Percentiles rank a stretch among this genome's conserved stretches.
Conservation (phyloP, 805 yeast genomes). For the Diddensiella transvaalensis region DNA sequence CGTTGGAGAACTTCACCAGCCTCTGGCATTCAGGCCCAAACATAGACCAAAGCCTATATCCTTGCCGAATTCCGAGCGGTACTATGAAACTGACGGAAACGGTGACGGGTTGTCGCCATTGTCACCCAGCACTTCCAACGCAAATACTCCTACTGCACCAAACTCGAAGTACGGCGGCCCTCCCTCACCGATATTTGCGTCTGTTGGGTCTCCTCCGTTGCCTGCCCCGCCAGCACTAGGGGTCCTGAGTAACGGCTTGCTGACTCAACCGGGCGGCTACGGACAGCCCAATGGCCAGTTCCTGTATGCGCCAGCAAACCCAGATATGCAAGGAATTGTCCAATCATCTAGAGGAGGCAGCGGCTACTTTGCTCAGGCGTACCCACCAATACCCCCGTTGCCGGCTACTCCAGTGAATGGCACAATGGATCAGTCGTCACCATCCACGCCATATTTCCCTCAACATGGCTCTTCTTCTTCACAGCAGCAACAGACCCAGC, state of each 20-base stretch:
- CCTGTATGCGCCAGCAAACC: neutral
- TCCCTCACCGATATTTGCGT: conserved; percentile 18
- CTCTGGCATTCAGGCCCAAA: conserved; percentile 8
- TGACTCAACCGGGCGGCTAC: neutral
- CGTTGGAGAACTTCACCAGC: neutral
- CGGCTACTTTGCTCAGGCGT: conserved; percentile 13
- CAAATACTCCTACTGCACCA: conserved; percentile 6
- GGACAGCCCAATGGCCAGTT: neutral
- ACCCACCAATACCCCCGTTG: conserved; percentile 14
- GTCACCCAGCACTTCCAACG: conserved; percentile 8
- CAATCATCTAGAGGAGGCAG: neutral
- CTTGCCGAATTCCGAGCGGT: conserved; percentile 7
- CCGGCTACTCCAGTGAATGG: conserved; percentile 20
- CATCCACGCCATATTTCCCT: neutral
- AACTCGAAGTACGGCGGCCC: conserved; percentile 11
- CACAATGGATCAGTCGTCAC: neutral
- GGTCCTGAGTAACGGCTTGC: neutral
- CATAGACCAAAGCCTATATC: conserved; percentile 21
- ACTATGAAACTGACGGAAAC: neutral
- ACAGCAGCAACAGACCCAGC: conserved; percentile 12
- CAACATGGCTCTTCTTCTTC: neutral
- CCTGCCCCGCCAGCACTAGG: neutral
- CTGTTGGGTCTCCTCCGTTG: conserved; percentile 4
- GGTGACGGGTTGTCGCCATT: conserved; percentile 9
- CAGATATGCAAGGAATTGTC: neutral